These are phyloP conservation scores for Xylaria telfairii DNA, from an alignment of 495 filamentous ascomycete genomes.

Conservation along the genomic window DNA sequence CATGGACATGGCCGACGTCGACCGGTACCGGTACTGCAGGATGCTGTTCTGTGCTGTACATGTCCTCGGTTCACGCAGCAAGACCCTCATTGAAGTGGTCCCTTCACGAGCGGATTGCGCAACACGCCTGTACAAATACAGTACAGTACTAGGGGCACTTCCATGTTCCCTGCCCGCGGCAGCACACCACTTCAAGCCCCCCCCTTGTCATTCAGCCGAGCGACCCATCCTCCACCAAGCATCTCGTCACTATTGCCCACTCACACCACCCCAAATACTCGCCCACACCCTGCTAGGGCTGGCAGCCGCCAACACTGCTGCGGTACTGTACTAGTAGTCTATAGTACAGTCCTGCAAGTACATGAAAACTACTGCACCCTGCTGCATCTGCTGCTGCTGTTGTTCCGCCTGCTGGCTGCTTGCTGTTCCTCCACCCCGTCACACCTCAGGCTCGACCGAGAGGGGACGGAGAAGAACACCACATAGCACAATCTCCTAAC, in stretches of 20 bases:
- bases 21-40: too few relatives aligned
- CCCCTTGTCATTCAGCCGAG: slow-evolving; percentile 26
- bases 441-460: slow-evolving; percentile 31
- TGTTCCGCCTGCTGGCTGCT: slow-evolving; percentile 4
- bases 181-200: slow-evolving; percentile 8
- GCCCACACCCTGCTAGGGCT: background rate
- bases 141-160: background rate
- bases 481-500: background rate
- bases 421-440: slow-evolving; percentile 15
- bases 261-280: slow-evolving; percentile 21
- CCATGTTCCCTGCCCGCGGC: slow-evolving; percentile 18
- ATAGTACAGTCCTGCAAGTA: too few relatives aligned
- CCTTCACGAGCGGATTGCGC: slow-evolving; percentile 3
- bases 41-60: too few relatives aligned
- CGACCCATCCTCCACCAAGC: slow-evolving; percentile 12
- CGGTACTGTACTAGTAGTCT: too few relatives aligned
- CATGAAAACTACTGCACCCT: background rate
- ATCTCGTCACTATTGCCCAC: slow-evolving; percentile 27
- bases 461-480: slow-evolving; percentile 22
- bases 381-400: slow-evolving; percentile 2
- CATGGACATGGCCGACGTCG: too few relatives aligned
- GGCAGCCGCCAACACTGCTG: slow-evolving; percentile 22
- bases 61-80: slow-evolving; percentile 9
- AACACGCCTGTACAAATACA: background rate
- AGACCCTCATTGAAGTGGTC: slow-evolving; percentile 1